A percentile compares a stretch with the other conserved stretches of the same genome.
phyloP scores from a whole-genome alignment of 306 rosid species.

The Prunus davidiana region DNA sequence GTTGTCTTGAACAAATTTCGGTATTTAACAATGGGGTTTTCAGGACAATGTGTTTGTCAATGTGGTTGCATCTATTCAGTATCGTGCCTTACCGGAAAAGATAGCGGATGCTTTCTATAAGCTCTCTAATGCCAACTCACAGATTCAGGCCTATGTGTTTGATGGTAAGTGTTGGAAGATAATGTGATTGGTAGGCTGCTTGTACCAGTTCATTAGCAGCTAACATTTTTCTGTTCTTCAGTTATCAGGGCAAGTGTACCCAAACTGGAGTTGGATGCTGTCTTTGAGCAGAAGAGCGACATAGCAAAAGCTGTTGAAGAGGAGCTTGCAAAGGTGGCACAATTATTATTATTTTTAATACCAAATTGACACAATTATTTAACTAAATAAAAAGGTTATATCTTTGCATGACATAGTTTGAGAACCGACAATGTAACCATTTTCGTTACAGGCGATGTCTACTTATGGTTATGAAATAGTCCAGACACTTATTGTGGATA shows the following conservation, averaged over 20 bases:
- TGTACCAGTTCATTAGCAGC: conserved; percentile 1
- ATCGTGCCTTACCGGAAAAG: conserved; percentile 53
- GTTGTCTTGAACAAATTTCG: background rate
- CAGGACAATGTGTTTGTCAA: conserved; percentile 75
- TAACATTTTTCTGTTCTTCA: conserved; percentile 28
- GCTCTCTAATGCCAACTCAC: conserved; percentile 60
- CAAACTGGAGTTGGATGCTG: conserved; percentile 62
- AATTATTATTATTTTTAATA: background rate
- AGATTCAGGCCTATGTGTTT: conserved; percentile 71
- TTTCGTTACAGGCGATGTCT: conserved; percentile 55
- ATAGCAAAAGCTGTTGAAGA: conserved; percentile 63
- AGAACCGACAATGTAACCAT: background rate
- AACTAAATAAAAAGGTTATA: background rate
- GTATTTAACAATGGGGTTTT: background rate
- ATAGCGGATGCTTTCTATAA: conserved; percentile 70
- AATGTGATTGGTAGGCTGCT: conserved; percentile 10
- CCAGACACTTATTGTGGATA: conserved; percentile 65
- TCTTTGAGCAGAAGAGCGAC: conserved; percentile 67
- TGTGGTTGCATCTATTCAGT: conserved; percentile 66
- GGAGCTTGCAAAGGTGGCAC: conserved; percentile 62
- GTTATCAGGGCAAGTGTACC: conserved; percentile 71
- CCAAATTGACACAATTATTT: no score
- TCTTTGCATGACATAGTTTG: background rate
- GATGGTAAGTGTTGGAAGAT: conserved; percentile 43
- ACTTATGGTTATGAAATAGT: conserved; percentile 63